phyloP scores from a whole-genome alignment of 306 rosid species.

The Citrullus colocynthis region DNA sequence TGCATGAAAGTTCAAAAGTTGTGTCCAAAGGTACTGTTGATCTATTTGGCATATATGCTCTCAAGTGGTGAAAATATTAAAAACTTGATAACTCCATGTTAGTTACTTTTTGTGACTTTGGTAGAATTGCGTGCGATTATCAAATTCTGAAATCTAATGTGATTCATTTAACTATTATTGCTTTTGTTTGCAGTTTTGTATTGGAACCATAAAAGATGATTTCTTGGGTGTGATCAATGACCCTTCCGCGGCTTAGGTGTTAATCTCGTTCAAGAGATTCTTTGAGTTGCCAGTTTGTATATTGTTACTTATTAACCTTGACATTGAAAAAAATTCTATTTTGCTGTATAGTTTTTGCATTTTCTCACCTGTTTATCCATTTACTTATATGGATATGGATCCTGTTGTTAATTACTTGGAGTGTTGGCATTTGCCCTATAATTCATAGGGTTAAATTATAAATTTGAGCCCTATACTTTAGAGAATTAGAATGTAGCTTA shows the following conservation, averaged over 20 bases:
- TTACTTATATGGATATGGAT: not conserved
- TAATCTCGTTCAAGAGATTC: not conserved
- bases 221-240: conserved; percentile 97
- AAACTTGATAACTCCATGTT: not conserved
- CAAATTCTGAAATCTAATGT: not conserved
- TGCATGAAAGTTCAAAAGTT: not conserved
- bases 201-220: conserved; percentile 94
- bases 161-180: not conserved
- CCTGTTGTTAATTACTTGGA: not conserved
- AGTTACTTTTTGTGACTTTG: not conserved
- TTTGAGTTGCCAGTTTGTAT: not conserved
- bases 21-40: not conserved
- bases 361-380: not conserved
- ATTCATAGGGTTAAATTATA: too few species aligned
- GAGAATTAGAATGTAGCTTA: too few species aligned
- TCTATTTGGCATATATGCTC: not conserved
- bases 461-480: too few species aligned
- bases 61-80: not conserved
- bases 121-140: not conserved
- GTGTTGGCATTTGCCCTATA: too few species aligned
- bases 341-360: not conserved
- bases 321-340: not conserved
- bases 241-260: conserved; percentile 35
- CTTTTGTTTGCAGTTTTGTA: conserved; percentile 58
- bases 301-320: not conserved